Percentiles rank a stretch among this genome's conserved stretches.
Conservation (phyloP, 2,329 filamentous ascomycete species). For the Arthrobotrys pseudoclavata region DNA sequence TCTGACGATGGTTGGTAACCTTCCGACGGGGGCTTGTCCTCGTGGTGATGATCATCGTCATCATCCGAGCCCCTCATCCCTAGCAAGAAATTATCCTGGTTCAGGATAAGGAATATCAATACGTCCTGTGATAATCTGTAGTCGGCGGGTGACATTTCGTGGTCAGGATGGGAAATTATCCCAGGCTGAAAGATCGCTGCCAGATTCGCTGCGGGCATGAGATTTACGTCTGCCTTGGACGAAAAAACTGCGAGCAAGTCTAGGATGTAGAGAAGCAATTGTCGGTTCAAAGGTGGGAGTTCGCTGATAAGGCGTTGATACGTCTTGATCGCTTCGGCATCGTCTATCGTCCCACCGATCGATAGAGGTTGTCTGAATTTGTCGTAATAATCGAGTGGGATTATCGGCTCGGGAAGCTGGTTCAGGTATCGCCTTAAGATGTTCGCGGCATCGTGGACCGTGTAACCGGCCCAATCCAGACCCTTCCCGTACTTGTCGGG, state of each 20-base stretch:
- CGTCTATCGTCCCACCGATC: slow-evolving; percentile 77
- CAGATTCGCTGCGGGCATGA: slow-evolving; percentile 95
- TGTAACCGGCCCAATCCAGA: slow-evolving; percentile 96
- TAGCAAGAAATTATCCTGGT: slow-evolving; percentile 97
- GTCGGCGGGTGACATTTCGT: slow-evolving; percentile 95
- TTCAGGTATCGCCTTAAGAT: slow-evolving; percentile 96
- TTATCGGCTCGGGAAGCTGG: slow-evolving; percentile 94
- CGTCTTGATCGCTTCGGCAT: slow-evolving; percentile 79
- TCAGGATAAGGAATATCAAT: slow-evolving; percentile 96
- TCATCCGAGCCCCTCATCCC: slow-evolving; percentile 94
- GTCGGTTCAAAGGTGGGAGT: slow-evolving; percentile 90
- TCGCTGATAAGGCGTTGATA: slow-evolving; percentile 95
- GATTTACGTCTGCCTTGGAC: slow-evolving; percentile 94
- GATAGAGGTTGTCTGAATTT: slow-evolving; percentile 84
- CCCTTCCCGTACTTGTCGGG: slow-evolving; percentile 97
- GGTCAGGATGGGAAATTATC: slow-evolving; percentile 90
- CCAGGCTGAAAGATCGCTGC: slow-evolving; percentile 98
- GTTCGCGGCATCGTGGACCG: slow-evolving; percentile 97
- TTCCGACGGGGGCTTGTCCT: slow-evolving; percentile 70
- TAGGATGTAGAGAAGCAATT: slow-evolving; percentile 93
- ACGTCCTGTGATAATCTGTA: slow-evolving; percentile 97
- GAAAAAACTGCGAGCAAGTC: slow-evolving; percentile 97
- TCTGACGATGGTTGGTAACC: slow-evolving; percentile 68
- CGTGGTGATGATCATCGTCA: slow-evolving; percentile 79
- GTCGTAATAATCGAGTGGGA: slow-evolving; percentile 92